Evolutionary conservation across 495 filamentous ascomycete genomes (phyloP).

Genomic region (Xylaria telfairii): DNA sequence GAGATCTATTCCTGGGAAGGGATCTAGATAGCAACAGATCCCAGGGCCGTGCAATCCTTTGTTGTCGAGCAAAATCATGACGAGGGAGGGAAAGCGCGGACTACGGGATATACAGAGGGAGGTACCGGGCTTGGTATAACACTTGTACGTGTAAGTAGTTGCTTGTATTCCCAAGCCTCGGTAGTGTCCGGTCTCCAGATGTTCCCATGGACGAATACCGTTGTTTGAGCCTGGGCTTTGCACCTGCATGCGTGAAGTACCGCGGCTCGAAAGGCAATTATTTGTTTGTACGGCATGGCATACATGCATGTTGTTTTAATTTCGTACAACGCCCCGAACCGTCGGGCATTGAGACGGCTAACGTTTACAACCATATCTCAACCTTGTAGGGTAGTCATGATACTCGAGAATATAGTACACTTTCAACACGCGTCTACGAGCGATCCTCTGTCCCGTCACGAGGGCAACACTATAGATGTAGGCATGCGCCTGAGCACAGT

Average conservation of each 20-base stretch:
- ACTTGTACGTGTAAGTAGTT: not conserved
- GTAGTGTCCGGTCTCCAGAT: not conserved
- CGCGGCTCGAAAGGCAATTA: not conserved
- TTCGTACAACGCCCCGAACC: slow-evolving; percentile 5
- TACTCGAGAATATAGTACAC: not conserved
- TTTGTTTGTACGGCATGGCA: no score
- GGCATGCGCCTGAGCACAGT: not conserved
- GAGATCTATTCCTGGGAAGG: not conserved
- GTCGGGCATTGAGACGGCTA: slow-evolving; percentile 9
- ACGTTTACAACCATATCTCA: not conserved
- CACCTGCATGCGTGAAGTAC: not conserved
- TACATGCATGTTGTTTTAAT: slow-evolving; percentile 4
- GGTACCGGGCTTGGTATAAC: not conserved
- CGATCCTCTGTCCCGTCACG: not conserved
- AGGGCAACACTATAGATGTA: slow-evolving; percentile 4
- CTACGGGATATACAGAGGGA: not conserved
- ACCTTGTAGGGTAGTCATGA: not conserved
- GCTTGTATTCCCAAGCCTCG: not conserved
- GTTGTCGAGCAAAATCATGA: not conserved
- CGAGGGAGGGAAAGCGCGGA: not conserved
- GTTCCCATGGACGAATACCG: not conserved
- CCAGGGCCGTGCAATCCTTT: not conserved
- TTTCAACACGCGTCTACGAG: slow-evolving; percentile 4
- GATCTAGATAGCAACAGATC: no score
- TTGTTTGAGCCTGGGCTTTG: not conserved